A percentile compares a stretch with the other conserved stretches of the same genome.
These are phyloP conservation scores for Wickerhamia fluorescens DNA, from an alignment of 805 yeast species.

Conservation along the genomic window DNA sequence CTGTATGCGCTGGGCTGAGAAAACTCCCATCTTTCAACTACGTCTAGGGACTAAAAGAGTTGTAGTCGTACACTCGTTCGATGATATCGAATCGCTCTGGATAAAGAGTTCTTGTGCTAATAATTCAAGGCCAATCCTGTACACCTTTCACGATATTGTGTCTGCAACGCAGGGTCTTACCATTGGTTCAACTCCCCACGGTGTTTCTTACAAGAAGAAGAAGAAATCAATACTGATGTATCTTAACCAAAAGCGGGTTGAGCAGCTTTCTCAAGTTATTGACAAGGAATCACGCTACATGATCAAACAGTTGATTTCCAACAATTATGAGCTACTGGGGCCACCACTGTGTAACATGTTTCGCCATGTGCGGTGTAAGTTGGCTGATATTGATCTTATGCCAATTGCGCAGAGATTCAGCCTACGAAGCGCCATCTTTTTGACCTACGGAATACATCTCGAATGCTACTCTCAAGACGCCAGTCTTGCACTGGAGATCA, in stretches of 20 bases:
- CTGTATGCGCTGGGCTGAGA: conserved; percentile 39
- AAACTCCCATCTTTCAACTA: conserved; percentile 52
- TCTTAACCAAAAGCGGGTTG: conserved; percentile 34
- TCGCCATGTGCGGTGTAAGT: conserved; percentile 4
- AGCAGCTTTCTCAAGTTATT: conserved; percentile 24
- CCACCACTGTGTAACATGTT: conserved; percentile 14
- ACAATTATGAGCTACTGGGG: conserved; percentile 8
- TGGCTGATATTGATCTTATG: conserved; percentile 33
- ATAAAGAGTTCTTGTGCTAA: conserved; percentile 38
- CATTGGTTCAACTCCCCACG: conserved; percentile 58
- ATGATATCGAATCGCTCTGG: conserved; percentile 51
- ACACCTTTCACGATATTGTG: conserved; percentile 61
- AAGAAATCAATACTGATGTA: conserved; percentile 42
- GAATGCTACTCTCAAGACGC: conserved; percentile 33
- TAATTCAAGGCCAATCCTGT: conserved; percentile 60
- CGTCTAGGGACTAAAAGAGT: conserved; percentile 51
- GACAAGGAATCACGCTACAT: conserved; percentile 28
- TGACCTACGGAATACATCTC: conserved; percentile 48
- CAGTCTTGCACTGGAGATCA: conserved; percentile 42
- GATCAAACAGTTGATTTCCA: conserved; percentile 10
- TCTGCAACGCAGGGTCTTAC: conserved; percentile 52
- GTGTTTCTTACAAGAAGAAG: conserved; percentile 38
- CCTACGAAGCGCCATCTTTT: conserved; percentile 40
- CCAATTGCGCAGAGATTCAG: conserved; percentile 43
- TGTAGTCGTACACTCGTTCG: conserved; percentile 61